Evolutionary conservation across 192 early-diverging fungal species (phyloP).

Genomic region (Entomortierella chlamydospora): DNA sequence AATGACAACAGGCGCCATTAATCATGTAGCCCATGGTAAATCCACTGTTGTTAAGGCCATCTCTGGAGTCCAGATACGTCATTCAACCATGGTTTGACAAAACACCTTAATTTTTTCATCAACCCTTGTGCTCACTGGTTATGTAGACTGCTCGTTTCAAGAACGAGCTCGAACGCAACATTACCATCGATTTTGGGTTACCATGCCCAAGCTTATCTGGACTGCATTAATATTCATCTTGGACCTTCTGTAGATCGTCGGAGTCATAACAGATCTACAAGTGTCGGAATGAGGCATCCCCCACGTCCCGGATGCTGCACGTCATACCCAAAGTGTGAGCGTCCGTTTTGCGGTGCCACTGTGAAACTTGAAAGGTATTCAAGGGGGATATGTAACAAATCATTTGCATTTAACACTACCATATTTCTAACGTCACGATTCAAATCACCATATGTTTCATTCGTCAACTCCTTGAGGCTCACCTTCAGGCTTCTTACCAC

Average conservation of each 20-base stretch:
- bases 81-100: background rate
- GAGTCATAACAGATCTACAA: slow-evolving; percentile 91
- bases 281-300: slow-evolving; percentile 91
- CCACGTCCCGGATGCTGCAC: slow-evolving; percentile 96
- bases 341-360: slow-evolving; percentile 84
- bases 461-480: background rate
- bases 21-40: slow-evolving; percentile 99
- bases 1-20: slow-evolving; percentile 83
- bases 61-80: slow-evolving; percentile 88
- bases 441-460: too few relatives aligned
- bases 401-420: too few relatives aligned
- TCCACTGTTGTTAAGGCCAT: too few relatives aligned
- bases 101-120: too few relatives aligned
- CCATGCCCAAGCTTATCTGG: slow-evolving; percentile 86
- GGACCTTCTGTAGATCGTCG: slow-evolving; percentile 1
- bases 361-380: slow-evolving; percentile 85
- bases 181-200: slow-evolving; percentile 99
- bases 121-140: too few relatives aligned
- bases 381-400: background rate
- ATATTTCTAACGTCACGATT: too few relatives aligned
- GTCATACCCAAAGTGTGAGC: slow-evolving; percentile 92
- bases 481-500: too few relatives aligned
- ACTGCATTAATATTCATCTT: background rate
- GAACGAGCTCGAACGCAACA: slow-evolving; percentile 98
- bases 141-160: slow-evolving; percentile 93